A percentile compares a stretch with the other conserved stretches of the same genome.
Evolutionary conservation across 75 land plant species (phyloP).

Genomic region (Sequoia sempervirens): DNA sequence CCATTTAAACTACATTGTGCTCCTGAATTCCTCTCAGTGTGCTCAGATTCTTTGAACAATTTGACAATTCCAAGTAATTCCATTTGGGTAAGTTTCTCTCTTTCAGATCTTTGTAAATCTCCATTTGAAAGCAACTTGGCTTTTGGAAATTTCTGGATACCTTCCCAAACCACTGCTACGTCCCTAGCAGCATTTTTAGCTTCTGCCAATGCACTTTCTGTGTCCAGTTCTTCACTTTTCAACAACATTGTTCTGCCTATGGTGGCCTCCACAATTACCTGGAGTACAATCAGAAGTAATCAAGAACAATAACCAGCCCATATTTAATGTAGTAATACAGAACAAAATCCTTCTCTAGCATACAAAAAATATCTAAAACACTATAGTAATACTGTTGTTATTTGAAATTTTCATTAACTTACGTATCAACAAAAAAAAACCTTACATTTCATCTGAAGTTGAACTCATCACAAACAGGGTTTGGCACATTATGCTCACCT

Average conservation of each 20-base stretch:
- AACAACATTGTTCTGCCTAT: not conserved
- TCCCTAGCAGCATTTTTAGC: conserved; percentile 31
- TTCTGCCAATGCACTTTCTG: conserved; percentile 22
- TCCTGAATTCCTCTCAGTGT: conserved; percentile 6
- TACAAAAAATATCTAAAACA: not conserved
- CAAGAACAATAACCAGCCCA: conserved; percentile 6
- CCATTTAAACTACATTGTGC: conserved; percentile 41
- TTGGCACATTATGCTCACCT: conserved; percentile 23
- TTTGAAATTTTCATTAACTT: not conserved
- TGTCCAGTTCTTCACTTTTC: conserved; percentile 9
- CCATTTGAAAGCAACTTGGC: conserved; percentile 34
- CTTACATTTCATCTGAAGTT: not conserved
- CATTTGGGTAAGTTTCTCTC: conserved; percentile 16
- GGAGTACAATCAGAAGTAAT: not conserved
- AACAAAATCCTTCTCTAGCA: not conserved
- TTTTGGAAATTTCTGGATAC: conserved; percentile 33
- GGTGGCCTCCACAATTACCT: not conserved
- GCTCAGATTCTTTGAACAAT: conserved; percentile 5
- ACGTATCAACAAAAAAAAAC: too few species aligned
- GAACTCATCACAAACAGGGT: not conserved
- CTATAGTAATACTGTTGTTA: not conserved
- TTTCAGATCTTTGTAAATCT: conserved; percentile 19
- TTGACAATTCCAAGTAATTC: conserved; percentile 1
- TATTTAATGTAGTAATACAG: conserved; percentile 10
- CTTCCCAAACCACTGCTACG: conserved; percentile 13